A percentile compares a stretch with the other conserved stretches of the same genome.
Evolutionary conservation across 139 green algal genomes (phyloP).

Genomic region (Ostreobium quekettii): DNA sequence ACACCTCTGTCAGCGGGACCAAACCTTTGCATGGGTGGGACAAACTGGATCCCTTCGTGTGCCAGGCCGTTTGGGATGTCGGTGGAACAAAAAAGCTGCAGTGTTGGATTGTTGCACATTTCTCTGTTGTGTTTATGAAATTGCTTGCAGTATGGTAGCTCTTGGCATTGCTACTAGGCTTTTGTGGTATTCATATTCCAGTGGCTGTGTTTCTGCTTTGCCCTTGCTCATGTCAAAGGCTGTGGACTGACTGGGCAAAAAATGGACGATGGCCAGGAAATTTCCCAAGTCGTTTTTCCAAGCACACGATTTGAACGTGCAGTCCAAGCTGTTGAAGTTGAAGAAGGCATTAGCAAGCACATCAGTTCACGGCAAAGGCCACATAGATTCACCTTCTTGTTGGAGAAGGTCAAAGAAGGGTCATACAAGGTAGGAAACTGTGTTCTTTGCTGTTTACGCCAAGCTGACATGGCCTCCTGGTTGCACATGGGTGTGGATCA

Average conservation of each 20-base stretch:
- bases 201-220: background rate
- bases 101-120: background rate
- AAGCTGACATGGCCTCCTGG: too few species aligned
- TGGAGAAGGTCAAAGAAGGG: too few species aligned
- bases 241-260: background rate
- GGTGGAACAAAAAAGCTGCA: background rate
- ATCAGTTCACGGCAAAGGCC: too few species aligned
- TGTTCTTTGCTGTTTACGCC: too few species aligned
- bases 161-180: background rate
- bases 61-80: too few species aligned
- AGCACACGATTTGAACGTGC: conserved; percentile 1
- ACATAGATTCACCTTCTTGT: too few species aligned
- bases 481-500: too few species aligned
- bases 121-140: background rate
- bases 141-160: background rate
- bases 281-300: conserved; percentile 18
- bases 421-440: too few species aligned
- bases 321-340: conserved; percentile 18
- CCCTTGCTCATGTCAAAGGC: background rate
- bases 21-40: too few species aligned
- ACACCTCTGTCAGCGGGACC: too few species aligned
- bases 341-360: too few species aligned
- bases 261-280: conserved; percentile 15
- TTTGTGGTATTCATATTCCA: background rate
- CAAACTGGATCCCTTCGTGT: too few species aligned